Conservation (phyloP, 345 rosid species). For the Brassica cretica region DNA sequence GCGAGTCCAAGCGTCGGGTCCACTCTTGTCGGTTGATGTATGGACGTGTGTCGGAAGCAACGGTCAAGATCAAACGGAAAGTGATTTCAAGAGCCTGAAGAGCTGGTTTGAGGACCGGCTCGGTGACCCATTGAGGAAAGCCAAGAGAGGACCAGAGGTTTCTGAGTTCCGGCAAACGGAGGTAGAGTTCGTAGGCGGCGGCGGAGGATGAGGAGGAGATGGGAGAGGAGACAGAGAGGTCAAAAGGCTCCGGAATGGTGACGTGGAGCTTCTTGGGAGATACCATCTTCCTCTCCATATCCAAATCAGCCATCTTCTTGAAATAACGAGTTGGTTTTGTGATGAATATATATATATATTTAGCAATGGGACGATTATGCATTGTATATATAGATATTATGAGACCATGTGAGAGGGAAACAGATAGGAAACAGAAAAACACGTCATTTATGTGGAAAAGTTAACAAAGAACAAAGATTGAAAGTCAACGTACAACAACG, state of each 20-base stretch:
- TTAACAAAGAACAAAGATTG: slow-evolving; percentile 20
- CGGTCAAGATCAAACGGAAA: slow-evolving; percentile 72
- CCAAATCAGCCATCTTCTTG: slow-evolving; percentile 65
- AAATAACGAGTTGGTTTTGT: background rate
- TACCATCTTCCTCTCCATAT: slow-evolving; percentile 55
- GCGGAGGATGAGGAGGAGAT: slow-evolving; percentile 45
- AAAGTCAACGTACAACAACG: slow-evolving; percentile 42
- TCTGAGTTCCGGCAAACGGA: slow-evolving; percentile 70
- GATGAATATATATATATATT: background rate
- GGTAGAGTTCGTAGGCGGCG: slow-evolving; percentile 72
- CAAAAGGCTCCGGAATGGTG: slow-evolving; percentile 40
- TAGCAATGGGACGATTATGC: background rate
- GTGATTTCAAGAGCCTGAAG: slow-evolving; percentile 84
- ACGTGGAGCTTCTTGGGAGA: slow-evolving; percentile 56
- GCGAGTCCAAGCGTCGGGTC: slow-evolving; percentile 70
- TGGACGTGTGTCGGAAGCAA: slow-evolving; percentile 70
- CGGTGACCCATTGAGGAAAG: slow-evolving; percentile 68
- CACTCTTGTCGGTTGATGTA: slow-evolving; percentile 70
- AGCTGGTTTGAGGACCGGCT: slow-evolving; percentile 65
- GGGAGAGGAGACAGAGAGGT: slow-evolving; percentile 42
- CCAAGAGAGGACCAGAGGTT: slow-evolving; percentile 49
- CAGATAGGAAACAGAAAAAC: slow-evolving; percentile 22
- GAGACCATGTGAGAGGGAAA: slow-evolving; percentile 17
- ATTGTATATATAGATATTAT: slow-evolving; percentile 1
- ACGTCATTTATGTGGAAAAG: slow-evolving; percentile 24